Base-by-base conservation (phyloP, 306 rosid genomes). In the Quercus engelmannii region DNA sequence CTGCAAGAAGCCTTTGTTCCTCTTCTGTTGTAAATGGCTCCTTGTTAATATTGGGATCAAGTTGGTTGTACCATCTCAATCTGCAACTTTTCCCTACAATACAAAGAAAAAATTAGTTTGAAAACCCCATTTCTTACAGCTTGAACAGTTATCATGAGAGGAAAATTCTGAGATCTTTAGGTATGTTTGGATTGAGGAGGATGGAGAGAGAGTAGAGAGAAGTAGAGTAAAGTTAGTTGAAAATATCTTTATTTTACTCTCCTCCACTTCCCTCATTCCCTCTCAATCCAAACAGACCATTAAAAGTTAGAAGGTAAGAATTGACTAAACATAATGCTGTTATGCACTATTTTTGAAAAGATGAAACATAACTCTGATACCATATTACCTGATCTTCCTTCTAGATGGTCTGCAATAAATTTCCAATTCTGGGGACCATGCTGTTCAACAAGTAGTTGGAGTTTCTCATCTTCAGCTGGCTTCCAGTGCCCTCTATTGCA, bases 51-150 rank as follows among this genome's bases (percentile, higher is more conserved):
- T 84, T 86, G 57, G 93, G 91, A 79, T 88, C 89, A 2, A 90
- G 85, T 61, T 90, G 93, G 81, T 90, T 90, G 86, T 90, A 90
- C 93, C 93, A 90, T 82, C 93, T 86, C 86, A 90, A 77, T 79
- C 93, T 86, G 74, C 93, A 90, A 43, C 93, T 90, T 76, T 90
- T 90, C 68, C 93, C 93, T 89, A 21, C 63, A 21, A 75, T 25
- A 46, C 4, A 61, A n/a, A 51, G 30, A 20, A 12, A 79, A n/a
- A 26, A 28, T n/a, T 43, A 25, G 21, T 21, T 15, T 55, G 81
- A 56, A 69, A 78, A 55, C 5, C 54, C 55, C 57, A 78, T 69
- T 74, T 69, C 74, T 69, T 59, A 28, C 5, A 57, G 59, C 75
- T 31, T 43, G 26, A 62, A 59, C 71, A 71, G 74, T 11, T 8